A percentile compares a stretch with the other conserved stretches of the same genome.
phyloP scores from a whole-genome alignment of 768 basidiomycete species.

The Lactarius akahatsu region DNA sequence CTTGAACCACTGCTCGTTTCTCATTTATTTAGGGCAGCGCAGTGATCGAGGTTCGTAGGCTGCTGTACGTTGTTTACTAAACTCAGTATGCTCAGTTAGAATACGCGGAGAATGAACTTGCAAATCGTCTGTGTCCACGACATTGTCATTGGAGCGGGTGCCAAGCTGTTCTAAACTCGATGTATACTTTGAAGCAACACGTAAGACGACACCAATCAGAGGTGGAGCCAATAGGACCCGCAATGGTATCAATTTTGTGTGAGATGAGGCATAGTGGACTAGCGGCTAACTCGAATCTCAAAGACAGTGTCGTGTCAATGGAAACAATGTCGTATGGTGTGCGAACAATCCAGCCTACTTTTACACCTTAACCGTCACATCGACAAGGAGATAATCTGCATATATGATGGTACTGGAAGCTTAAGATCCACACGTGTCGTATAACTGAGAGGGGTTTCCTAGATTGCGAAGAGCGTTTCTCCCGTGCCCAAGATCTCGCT shows the following conservation, averaged over 20 bases:
- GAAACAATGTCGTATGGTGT: slow-evolving; percentile 28
- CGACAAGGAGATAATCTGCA: slow-evolving; percentile 18
- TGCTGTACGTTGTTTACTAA: slow-evolving; percentile 1
- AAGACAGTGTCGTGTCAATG: slow-evolving; percentile 27
- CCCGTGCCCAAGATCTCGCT: slow-evolving; percentile 18
- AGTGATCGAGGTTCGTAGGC: slow-evolving; percentile 22
- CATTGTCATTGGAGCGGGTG: slow-evolving; percentile 25
- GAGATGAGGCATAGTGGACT: slow-evolving; percentile 7
- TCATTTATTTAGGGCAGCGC: slow-evolving; percentile 16
- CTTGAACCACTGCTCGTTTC: background rate
- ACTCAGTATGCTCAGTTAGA: slow-evolving; percentile 22
- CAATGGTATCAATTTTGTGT: slow-evolving; percentile 16
- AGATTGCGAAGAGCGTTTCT: slow-evolving; percentile 27
- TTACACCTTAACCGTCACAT: slow-evolving; percentile 23
- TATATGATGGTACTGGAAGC: slow-evolving; percentile 18
- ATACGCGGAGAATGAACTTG: slow-evolving; percentile 22
- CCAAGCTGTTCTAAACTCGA: slow-evolving; percentile 28
- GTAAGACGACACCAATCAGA: slow-evolving; percentile 26
- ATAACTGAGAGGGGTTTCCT: slow-evolving; percentile 1
- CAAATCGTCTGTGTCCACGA: slow-evolving; percentile 24
- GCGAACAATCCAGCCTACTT: slow-evolving; percentile 21
- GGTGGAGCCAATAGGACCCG: slow-evolving; percentile 17
- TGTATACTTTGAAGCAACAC: slow-evolving; percentile 26
- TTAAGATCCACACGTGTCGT: background rate
- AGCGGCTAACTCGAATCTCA: slow-evolving; percentile 10